phyloP scores from a whole-genome alignment of 768 basidiomycete genomes.

The Jaapia argillacea region DNA sequence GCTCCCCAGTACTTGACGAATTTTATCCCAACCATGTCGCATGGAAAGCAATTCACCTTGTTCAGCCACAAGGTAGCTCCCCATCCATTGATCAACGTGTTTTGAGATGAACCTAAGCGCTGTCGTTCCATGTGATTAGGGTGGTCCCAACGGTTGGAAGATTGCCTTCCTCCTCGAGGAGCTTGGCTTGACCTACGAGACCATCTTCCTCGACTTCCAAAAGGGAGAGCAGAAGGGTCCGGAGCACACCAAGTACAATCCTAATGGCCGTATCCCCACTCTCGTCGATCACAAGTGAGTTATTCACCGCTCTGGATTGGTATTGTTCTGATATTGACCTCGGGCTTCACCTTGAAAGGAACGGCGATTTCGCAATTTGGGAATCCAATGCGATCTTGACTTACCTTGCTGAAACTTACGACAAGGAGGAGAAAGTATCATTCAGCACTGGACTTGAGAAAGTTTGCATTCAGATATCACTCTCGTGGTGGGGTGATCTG shows the following conservation, averaged over 20 bases:
- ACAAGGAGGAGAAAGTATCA: conserved; percentile 21
- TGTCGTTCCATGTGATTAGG: too few relatives aligned
- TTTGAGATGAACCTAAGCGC: not conserved
- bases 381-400: conserved; percentile 24
- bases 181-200: conserved; percentile 18
- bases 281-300: conserved; percentile 10
- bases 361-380: conserved; percentile 12
- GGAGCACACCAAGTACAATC: not conserved
- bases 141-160: conserved; percentile 1
- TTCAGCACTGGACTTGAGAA: not conserved
- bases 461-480: not conserved
- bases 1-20: too few relatives aligned
- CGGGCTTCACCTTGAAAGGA: too few relatives aligned
- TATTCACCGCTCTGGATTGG: not conserved
- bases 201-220: conserved; percentile 14
- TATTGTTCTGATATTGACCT: too few relatives aligned
- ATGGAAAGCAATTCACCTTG: conserved; percentile 20
- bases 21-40: conserved; percentile 16
- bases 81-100: not conserved
- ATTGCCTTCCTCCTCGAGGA: conserved; percentile 15
- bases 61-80: conserved; percentile 10
- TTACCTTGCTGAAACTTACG: conserved; percentile 26
- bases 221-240: not conserved
- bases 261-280: conserved; percentile 10
- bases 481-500: too few relatives aligned